Evolutionary conservation across 1,284 basidiomycete species (phyloP).

Genomic region (Ustilago lituana): DNA sequence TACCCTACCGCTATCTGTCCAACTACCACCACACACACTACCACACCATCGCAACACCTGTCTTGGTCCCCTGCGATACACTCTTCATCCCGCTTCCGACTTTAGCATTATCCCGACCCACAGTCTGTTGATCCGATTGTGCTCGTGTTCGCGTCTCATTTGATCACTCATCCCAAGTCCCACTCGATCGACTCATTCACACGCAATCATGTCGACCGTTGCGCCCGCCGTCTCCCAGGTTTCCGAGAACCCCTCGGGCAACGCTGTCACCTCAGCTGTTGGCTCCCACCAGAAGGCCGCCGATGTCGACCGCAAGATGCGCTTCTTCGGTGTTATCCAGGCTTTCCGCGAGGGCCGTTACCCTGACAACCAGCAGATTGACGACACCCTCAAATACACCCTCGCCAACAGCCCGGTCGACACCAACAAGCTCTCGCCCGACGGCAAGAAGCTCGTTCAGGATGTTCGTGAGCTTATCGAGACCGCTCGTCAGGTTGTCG

Average conservation of each 20-base stretch:
- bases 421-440: slow-evolving; percentile 54
- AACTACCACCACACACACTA: not conserved
- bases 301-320: slow-evolving; percentile 62
- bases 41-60: slow-evolving; percentile 35
- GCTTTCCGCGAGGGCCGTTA: slow-evolving; percentile 62
- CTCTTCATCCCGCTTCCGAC: not conserved
- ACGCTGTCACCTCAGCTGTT: slow-evolving; percentile 44
- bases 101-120: slow-evolving; percentile 16
- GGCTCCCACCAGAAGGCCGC: slow-evolving; percentile 42
- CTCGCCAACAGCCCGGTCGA: slow-evolving; percentile 56
- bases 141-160: slow-evolving; percentile 12
- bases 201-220: slow-evolving; percentile 40
- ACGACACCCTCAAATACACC: slow-evolving; percentile 58
- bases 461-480: slow-evolving; percentile 59
- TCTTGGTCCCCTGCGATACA: slow-evolving; percentile 44
- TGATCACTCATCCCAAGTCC: not conserved
- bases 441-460: slow-evolving; percentile 59
- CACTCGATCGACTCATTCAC: not conserved
- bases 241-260: slow-evolving; percentile 43
- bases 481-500: slow-evolving; percentile 55
- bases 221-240: slow-evolving; percentile 37
- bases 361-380: slow-evolving; percentile 64
- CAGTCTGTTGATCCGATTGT: slow-evolving; percentile 33
- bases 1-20: slow-evolving; percentile 43
- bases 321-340: slow-evolving; percentile 62